Conservation (phyloP, 768 basidiomycete species). For the Serendipita sp. region DNA sequence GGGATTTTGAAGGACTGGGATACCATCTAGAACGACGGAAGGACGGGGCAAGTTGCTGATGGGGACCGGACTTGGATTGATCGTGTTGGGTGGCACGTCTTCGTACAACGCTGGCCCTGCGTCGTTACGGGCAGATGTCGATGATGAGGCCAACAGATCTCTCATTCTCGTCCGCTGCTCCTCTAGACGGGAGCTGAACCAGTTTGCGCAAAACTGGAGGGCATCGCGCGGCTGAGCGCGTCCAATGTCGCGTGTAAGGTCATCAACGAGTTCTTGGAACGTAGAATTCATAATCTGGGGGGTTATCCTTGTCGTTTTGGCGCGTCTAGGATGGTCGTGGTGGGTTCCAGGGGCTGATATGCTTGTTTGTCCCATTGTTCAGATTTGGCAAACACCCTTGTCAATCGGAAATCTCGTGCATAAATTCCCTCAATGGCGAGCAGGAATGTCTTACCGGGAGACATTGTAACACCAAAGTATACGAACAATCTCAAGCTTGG, state of each 20-base stretch:
- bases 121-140: neutral
- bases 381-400: neutral
- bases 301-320: too few relatives aligned
- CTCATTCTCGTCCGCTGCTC: conserved; percentile 65
- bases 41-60: neutral
- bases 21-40: neutral
- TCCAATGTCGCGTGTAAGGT: conserved; percentile 72
- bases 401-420: neutral
- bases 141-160: conserved; percentile 35
- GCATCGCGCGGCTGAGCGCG: conserved; percentile 80
- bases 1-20: neutral
- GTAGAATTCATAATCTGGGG: conserved; percentile 34
- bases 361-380: too few relatives aligned
- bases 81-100: neutral
- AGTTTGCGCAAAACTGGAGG: conserved; percentile 83
- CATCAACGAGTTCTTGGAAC: conserved; percentile 65
- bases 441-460: conserved; percentile 61
- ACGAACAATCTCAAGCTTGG: conserved; percentile 49
- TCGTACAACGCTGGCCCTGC: neutral
- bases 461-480: conserved; percentile 35
- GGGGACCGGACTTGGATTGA: neutral
- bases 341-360: too few relatives aligned
- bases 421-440: neutral
- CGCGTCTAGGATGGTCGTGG: too few relatives aligned
- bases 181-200: conserved; percentile 81